Percentiles rank a stretch among this genome's conserved stretches.
These are phyloP conservation scores for Vachellia pachyceras DNA, from an alignment of 306 rosid genomes.

Conservation along the genomic window DNA sequence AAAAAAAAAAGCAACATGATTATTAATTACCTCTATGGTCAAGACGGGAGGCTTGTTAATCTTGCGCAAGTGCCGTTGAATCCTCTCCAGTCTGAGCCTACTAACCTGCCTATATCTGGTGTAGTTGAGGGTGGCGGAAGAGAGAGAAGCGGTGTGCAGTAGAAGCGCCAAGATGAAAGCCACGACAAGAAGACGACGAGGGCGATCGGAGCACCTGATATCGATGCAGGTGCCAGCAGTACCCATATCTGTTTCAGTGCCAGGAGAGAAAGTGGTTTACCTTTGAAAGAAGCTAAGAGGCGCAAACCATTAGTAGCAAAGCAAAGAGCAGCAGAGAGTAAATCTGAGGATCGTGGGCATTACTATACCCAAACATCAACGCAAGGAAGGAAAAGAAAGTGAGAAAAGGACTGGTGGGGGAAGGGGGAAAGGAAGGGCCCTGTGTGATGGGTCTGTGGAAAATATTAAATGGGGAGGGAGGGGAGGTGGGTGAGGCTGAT, in stretches of 20 bases:
- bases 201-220: not conserved
- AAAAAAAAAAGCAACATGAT: not conserved
- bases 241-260: slow-evolving; percentile 45
- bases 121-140: slow-evolving; percentile 55
- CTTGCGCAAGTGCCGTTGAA: slow-evolving; percentile 73
- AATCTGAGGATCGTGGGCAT: slow-evolving; percentile 39
- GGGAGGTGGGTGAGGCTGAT: slow-evolving; percentile 74
- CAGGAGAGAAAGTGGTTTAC: slow-evolving; percentile 28
- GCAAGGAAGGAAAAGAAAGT: slow-evolving; percentile 11
- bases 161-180: slow-evolving; percentile 36
- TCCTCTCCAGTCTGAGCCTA: slow-evolving; percentile 75
- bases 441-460: not conserved
- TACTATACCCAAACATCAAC: slow-evolving; percentile 35
- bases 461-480: slow-evolving; percentile 59
- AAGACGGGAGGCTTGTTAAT: slow-evolving; percentile 82
- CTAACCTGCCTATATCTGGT: slow-evolving; percentile 60
- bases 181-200: slow-evolving; percentile 40
- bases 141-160: slow-evolving; percentile 33
- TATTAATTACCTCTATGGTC: slow-evolving; percentile 61
- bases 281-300: not conserved
- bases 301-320: slow-evolving; percentile 47
- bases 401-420: slow-evolving; percentile 36
- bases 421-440: not conserved
- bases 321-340: slow-evolving; percentile 35
- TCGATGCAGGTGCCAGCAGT: not conserved